Percentiles rank a stretch among this genome's conserved stretches.
phyloP scores from a whole-genome alignment of 2,329 filamentous ascomycete genomes.

The Ophiostoma triangulosporum region DNA sequence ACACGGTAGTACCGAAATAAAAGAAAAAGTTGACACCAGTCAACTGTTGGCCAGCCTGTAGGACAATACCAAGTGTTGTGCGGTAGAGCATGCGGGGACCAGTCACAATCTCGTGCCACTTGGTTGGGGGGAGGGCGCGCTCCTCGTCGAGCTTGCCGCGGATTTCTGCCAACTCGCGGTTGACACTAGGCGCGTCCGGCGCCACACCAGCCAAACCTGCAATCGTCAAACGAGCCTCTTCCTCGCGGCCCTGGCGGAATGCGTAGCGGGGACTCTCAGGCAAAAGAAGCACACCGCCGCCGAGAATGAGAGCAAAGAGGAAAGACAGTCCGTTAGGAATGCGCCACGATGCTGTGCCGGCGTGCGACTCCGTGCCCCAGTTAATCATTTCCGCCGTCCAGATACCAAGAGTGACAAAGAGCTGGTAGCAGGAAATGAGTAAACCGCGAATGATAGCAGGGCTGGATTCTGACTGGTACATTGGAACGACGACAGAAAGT shows the following conservation, averaged over 20 bases:
- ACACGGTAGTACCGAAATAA: constrained; percentile 48
- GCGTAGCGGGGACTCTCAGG: constrained; percentile 64
- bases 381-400: constrained; percentile 54
- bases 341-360: constrained; percentile 44
- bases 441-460: constrained; percentile 53
- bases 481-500: constrained; percentile 57
- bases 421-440: constrained; percentile 53
- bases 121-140: constrained; percentile 29
- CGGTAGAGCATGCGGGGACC: neutral
- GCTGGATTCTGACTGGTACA: constrained; percentile 61
- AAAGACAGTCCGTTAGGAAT: constrained; percentile 53
- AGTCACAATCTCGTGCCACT: constrained; percentile 9
- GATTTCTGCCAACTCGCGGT: constrained; percentile 46
- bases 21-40: constrained; percentile 47
- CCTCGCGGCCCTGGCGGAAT: constrained; percentile 44
- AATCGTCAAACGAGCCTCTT: constrained; percentile 43
- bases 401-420: constrained; percentile 61
- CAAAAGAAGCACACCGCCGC: constrained; percentile 49
- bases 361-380: constrained; percentile 41
- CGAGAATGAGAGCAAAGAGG: constrained; percentile 53
- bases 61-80: constrained; percentile 6
- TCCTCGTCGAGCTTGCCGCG: constrained; percentile 48
- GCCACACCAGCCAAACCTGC: neutral
- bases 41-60: constrained; percentile 55
- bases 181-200: neutral